Evolutionary conservation across 805 yeast species (phyloP).

Genomic region (Ogataea paradorogensis): DNA sequence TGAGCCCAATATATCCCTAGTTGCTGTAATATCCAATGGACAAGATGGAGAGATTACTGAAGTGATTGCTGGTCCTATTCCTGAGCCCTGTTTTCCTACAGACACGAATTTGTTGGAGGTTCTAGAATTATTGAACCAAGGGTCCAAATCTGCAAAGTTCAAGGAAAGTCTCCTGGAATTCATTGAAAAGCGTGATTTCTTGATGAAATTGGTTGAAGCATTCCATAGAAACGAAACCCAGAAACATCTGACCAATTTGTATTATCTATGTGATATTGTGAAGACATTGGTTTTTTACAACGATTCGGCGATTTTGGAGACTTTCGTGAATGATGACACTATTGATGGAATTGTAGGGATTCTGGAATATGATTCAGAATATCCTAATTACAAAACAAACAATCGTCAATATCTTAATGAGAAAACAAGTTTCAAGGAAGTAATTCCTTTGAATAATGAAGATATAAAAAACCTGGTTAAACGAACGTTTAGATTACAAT

Average conservation of each 20-base stretch:
- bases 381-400: constrained; percentile 75
- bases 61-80: constrained; percentile 75
- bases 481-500: constrained; percentile 74
- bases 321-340: constrained; percentile 50
- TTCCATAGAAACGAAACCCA: constrained; percentile 57
- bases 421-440: constrained; percentile 64
- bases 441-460: constrained; percentile 57
- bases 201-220: constrained; percentile 47
- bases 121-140: constrained; percentile 55
- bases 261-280: constrained; percentile 66
- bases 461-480: constrained; percentile 55
- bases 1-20: constrained; percentile 66
- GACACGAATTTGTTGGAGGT: constrained; percentile 51
- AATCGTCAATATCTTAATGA: constrained; percentile 63
- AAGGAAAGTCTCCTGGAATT: constrained; percentile 57
- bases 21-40: constrained; percentile 56
- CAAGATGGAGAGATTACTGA: constrained; percentile 60
- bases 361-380: constrained; percentile 87
- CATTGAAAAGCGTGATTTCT: constrained; percentile 51
- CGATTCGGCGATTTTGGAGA: constrained; percentile 59
- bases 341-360: constrained; percentile 70
- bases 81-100: constrained; percentile 60
- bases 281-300: constrained; percentile 71
- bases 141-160: constrained; percentile 60
- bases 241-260: constrained; percentile 53